Evolutionary conservation across 352 stramenopile species (phyloP), one percentile per base, ranked within the genome.

Genomic region (Globisporangium nodosum): DNA sequence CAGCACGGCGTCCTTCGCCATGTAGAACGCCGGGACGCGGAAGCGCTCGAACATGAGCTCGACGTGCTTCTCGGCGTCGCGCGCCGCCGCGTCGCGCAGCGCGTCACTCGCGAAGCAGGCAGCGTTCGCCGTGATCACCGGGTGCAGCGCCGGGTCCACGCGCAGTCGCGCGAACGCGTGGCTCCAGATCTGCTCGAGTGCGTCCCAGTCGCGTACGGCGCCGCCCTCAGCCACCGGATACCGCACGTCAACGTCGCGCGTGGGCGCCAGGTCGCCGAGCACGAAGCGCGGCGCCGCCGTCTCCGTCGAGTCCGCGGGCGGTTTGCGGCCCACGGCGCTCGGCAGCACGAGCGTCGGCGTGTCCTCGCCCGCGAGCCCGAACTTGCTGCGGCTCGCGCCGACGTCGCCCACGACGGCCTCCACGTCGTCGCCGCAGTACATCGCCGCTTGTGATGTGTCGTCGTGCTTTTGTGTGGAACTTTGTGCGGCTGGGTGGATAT

Each of bases 351-450:
- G 64, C 61, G 96, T 93, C 24, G 95, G 95, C 57, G 87, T 95
- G 73, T 98, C 95, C 59, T 98, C 94, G 7, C 95, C 95, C 13
- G 94, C 93, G 60, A 98, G 94, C 24, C 95, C 95, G 72, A 98
- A 98, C 60, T 97, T 97, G 69, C 87, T 92, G 43, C 81, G 78
- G 54, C 87, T 80, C 49, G 85, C 90, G 60, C 92, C 94, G 16
- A 98, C 85, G 57, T 98, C 94, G 49, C 95, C 95, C 60, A 98
- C 92, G 57, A 98, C 92, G 3, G 95, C 94, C 61, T 97, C 94
- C 50, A 97, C 96, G 80, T 98, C 95, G 64, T 98, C 95, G 48
- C 94, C 95, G 70, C 94, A 98, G 74, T 98, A 98, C 94, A 98
- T 98, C 9, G 33, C 33, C 24, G 24, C 24, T 6, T 30, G 21